Evolutionary conservation across 768 basidiomycete species (phyloP), one percentile per base, ranked within the genome.

Genomic region (Pulveroboletus sp.): DNA sequence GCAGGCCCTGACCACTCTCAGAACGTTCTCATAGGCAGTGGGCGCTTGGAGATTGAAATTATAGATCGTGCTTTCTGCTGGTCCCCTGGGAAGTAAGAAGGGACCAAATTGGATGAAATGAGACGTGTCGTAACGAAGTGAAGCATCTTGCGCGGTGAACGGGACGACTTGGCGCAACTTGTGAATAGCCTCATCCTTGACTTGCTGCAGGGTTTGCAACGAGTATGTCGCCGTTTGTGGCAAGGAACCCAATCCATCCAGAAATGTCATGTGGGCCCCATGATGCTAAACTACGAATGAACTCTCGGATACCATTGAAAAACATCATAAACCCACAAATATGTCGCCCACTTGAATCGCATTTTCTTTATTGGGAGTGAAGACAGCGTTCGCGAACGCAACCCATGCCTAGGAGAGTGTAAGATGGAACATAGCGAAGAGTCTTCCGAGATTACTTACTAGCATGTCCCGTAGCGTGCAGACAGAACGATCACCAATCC

Each of bases 221-320:
- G 90, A 82, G 59, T 85, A 84, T 10, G 82, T 70, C 16, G 85
- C 69, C 32, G 86, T 68, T 62, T 88, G 87, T 40, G 90, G 85
- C 16, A 92, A 72, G 4, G 90, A 85, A 31, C 80, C 84, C 3
- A 97, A 71, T 32, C 94, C 94, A 63, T 99, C 97, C 17, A 98
- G 71, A 60, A 92, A 82, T 1, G 89, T 87, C 90, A 99, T 89
- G 55, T 87, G 82, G 1, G 94, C 94, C 5, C 89, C 94, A 61
- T 99, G 92, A 61, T 90, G 85, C 94, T 97, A 55, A 21, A 45
- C 16, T 55, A 32, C 13, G 31, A 38, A 45, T 67, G 50, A 69
- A 24, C 14, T 20, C 27, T 11, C 16, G 43, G 31, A 43, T 5
- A 8, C 39, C 23, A 13, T 17, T 11, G 31, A 20, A n/a, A 39